A percentile compares a stretch with the other conserved stretches of the same genome.
These are phyloP conservation scores for Geotrichum phurueaensis DNA, from an alignment of 1,139 yeast species.

Conservation along the genomic window DNA sequence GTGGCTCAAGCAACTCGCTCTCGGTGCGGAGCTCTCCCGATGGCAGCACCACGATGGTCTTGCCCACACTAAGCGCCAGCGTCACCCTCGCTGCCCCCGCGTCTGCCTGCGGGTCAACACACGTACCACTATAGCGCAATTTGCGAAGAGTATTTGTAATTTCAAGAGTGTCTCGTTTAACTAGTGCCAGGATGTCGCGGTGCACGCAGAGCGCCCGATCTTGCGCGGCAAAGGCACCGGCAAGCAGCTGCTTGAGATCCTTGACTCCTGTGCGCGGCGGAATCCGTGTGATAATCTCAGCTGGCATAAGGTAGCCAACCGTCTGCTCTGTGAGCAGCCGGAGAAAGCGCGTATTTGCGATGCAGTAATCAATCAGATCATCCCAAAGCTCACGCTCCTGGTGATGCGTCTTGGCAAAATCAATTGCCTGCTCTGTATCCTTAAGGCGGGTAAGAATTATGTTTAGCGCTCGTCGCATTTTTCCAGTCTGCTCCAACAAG, in stretches of 20 bases:
- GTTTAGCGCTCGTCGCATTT: slow-evolving; percentile 63
- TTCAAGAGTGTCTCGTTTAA: slow-evolving; percentile 52
- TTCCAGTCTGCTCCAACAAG: slow-evolving; percentile 76
- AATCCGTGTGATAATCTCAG: slow-evolving; percentile 58
- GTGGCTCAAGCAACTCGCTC: slow-evolving; percentile 28
- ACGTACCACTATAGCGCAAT: slow-evolving; percentile 42
- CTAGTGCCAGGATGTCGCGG: slow-evolving; percentile 53
- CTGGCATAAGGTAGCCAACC: slow-evolving; percentile 51
- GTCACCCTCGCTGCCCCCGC: not conserved
- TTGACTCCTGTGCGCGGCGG: slow-evolving; percentile 57
- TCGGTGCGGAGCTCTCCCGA: slow-evolving; percentile 28
- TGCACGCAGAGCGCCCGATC: slow-evolving; percentile 55
- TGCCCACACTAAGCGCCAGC: slow-evolving; percentile 17
- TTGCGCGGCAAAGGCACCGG: slow-evolving; percentile 59
- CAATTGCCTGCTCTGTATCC: slow-evolving; percentile 75
- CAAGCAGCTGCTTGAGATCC: slow-evolving; percentile 56
- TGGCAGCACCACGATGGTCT: slow-evolving; percentile 20
- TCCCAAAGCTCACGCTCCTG: slow-evolving; percentile 71
- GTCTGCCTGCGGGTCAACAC: slow-evolving; percentile 29
- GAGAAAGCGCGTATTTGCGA: slow-evolving; percentile 66
- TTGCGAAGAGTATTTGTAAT: slow-evolving; percentile 39
- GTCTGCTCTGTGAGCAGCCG: slow-evolving; percentile 55
- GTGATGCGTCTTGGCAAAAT: slow-evolving; percentile 65
- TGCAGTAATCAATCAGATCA: slow-evolving; percentile 62
- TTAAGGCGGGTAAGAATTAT: slow-evolving; percentile 69